phyloP scores from a whole-genome alignment of 176 grass and related monocot species.

The Musa troglodytarum region DNA sequence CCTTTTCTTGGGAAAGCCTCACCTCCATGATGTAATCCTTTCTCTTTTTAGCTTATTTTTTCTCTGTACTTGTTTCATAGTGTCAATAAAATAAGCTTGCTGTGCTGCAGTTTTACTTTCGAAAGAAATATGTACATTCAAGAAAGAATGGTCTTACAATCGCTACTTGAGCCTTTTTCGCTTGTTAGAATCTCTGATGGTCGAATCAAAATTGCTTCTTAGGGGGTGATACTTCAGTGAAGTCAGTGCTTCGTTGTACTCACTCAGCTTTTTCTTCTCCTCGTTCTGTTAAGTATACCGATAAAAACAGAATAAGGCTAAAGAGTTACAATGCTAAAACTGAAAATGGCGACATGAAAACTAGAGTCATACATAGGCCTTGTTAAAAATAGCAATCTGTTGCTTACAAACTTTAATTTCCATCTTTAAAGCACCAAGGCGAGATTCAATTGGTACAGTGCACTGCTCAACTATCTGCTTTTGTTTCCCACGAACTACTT shows the following conservation, averaged over 20 bases:
- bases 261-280: slow-evolving; percentile 50
- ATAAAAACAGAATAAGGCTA: slow-evolving; percentile 31
- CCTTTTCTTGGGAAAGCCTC: background rate
- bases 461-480: slow-evolving; percentile 92
- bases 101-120: background rate
- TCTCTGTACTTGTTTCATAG: background rate
- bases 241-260: slow-evolving; percentile 48
- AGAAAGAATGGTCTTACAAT: background rate
- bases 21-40: background rate
- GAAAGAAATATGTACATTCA: background rate
- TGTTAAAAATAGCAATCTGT: slow-evolving; percentile 65
- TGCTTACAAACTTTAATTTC: slow-evolving; percentile 96
- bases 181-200: background rate
- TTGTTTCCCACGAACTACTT: slow-evolving; percentile 69
- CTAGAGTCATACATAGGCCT: slow-evolving; percentile 62
- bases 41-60: background rate
- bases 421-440: slow-evolving; percentile 67
- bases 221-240: slow-evolving; percentile 74
- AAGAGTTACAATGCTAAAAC: slow-evolving; percentile 4
- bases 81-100: background rate
- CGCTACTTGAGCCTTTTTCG: background rate
- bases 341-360: slow-evolving; percentile 10
- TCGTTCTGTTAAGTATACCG: slow-evolving; percentile 46
- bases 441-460: slow-evolving; percentile 62
- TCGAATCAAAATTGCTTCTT: slow-evolving; percentile 6